Conservation (phyloP, 2,329 filamentous ascomycete species). For the Xylariaceae sp. region DNA sequence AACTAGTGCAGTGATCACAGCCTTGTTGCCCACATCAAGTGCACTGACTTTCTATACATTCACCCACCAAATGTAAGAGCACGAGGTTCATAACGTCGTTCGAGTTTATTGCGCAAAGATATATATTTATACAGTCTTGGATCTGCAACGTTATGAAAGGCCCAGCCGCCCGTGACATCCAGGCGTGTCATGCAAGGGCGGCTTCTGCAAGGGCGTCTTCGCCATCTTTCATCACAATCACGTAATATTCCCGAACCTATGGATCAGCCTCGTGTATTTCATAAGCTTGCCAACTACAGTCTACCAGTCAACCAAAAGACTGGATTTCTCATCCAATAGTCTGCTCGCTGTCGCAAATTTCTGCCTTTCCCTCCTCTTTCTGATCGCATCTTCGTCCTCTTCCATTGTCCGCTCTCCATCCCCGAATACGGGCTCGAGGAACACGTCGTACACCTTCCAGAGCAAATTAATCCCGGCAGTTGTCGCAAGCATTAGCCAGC, state of each 20-base stretch:
- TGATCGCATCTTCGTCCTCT: constrained; percentile 14
- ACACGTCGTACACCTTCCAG: constrained; percentile 62
- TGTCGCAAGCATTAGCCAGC: constrained; percentile 57
- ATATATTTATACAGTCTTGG: too few species aligned
- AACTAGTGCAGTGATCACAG: too few species aligned
- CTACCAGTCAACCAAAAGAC: constrained; percentile 28
- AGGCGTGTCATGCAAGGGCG: not conserved
- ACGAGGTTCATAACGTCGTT: too few species aligned
- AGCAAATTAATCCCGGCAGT: constrained; percentile 41
- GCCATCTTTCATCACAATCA: constrained; percentile 13
- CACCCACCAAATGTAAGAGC: too few species aligned
- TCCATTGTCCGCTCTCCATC: constrained; percentile 70
- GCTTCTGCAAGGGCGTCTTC: constrained; percentile 8
- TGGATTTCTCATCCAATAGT: constrained; percentile 20
- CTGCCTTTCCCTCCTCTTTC: not conserved
- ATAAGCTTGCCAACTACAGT: constrained; percentile 2
- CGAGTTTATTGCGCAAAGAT: too few species aligned
- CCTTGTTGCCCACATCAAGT: too few species aligned
- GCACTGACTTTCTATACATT: too few species aligned
- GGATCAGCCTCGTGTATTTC: constrained; percentile 4
- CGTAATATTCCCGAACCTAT: constrained; percentile 14
- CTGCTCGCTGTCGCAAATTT: not conserved
- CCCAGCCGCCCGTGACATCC: not conserved
- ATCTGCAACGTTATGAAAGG: too few species aligned
- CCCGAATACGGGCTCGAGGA: constrained; percentile 68